Evolutionary conservation across 176 grass and related monocot genomes (phyloP).

Genomic region (Lolium multiflorum): DNA sequence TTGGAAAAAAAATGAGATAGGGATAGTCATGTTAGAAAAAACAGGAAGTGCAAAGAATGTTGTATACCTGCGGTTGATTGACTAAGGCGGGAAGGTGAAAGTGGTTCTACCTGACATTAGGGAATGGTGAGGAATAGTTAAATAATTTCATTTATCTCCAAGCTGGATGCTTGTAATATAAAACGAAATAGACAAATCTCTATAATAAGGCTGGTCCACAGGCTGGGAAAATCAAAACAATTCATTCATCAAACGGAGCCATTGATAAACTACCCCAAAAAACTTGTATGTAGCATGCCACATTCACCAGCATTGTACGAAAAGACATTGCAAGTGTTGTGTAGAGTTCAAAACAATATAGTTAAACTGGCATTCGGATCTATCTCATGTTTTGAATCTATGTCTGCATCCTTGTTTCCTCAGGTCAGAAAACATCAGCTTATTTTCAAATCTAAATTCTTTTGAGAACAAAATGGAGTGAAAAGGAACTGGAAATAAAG

Average conservation of each 20-base stretch:
- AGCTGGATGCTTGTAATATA: conserved; percentile 15
- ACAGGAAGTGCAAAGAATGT: conserved; percentile 29
- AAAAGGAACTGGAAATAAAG: background rate
- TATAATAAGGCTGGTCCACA: background rate
- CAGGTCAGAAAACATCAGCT: background rate
- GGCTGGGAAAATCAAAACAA: conserved; percentile 13
- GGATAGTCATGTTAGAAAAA: conserved; percentile 16
- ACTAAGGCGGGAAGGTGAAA: conserved; percentile 50
- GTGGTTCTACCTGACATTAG: conserved; percentile 62
- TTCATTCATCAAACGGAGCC: background rate
- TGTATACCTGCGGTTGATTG: conserved; percentile 60
- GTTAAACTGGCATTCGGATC: background rate
- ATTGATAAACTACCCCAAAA: background rate
- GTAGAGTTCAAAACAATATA: background rate
- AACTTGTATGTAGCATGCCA: background rate
- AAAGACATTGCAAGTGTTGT: background rate
- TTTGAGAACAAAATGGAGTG: background rate
- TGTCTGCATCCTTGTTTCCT: background rate
- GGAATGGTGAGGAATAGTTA: conserved; percentile 2
- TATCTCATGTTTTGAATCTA: background rate
- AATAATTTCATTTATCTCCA: conserved; percentile 1
- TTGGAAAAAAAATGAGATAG: conserved; percentile 21
- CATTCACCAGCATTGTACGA: conserved; percentile 6
- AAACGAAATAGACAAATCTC: background rate
- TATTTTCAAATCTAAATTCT: background rate